These are phyloP conservation scores for Cryptococcus sp. DNA, from an alignment of 1,284 basidiomycete species.

Conservation along the genomic window DNA sequence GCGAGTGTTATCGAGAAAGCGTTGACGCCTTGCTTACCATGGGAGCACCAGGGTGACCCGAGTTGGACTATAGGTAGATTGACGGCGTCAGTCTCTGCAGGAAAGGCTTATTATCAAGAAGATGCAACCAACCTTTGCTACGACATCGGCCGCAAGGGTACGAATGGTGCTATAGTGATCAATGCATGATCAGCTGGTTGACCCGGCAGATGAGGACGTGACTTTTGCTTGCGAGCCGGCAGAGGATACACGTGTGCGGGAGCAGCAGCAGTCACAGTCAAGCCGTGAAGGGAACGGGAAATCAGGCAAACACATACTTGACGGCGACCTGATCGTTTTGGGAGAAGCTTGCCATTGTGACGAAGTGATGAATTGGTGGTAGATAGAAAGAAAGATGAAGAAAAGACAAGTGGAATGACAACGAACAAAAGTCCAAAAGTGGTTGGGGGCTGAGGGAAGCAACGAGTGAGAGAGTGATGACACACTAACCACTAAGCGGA, in stretches of 20 bases:
- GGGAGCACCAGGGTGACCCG: slow-evolving; percentile 88
- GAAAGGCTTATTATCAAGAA: slow-evolving; percentile 56
- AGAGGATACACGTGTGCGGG: background rate
- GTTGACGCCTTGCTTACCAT: slow-evolving; percentile 58
- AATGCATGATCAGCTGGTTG: slow-evolving; percentile 4
- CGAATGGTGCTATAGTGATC: slow-evolving; percentile 51
- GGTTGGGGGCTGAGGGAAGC: background rate
- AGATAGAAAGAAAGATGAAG: slow-evolving; percentile 2
- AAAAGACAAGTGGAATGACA: slow-evolving; percentile 28
- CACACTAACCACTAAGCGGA: too few species aligned
- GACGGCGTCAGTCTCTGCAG: slow-evolving; percentile 56
- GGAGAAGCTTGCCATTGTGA: slow-evolving; percentile 24
- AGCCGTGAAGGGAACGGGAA: background rate
- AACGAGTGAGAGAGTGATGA: background rate
- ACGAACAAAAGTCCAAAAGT: slow-evolving; percentile 3
- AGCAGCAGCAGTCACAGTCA: background rate
- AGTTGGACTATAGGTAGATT: slow-evolving; percentile 68
- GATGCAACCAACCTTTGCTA: slow-evolving; percentile 56
- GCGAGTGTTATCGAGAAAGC: background rate
- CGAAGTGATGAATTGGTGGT: background rate
- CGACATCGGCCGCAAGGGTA: slow-evolving; percentile 55
- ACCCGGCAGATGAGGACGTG: background rate
- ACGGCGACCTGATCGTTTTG: slow-evolving; percentile 58
- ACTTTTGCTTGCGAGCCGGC: background rate
- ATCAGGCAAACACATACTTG: slow-evolving; percentile 30